Evolutionary conservation across 352 stramenopile species (phyloP).

Genomic region (Globisporangium mamillatum): DNA sequence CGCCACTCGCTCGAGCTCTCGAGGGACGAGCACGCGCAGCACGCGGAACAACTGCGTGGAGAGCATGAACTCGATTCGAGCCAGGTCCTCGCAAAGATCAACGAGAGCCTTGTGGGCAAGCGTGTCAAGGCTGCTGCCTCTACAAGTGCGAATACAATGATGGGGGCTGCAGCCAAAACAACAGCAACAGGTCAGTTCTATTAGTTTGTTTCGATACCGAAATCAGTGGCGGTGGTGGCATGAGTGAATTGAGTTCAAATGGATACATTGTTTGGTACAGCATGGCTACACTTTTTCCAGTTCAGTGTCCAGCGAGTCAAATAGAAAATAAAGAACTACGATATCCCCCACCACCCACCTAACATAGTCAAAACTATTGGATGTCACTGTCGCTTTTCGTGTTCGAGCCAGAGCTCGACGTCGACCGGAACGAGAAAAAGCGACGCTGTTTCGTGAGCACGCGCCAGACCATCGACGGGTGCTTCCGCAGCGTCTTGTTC

Average conservation of each 20-base stretch:
- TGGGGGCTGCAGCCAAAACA: neutral
- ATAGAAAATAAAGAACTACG: neutral
- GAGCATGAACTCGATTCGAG: conserved; percentile 24
- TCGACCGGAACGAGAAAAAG: conserved; percentile 51
- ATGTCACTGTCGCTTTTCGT: conserved; percentile 14
- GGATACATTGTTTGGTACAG: conserved; percentile 1
- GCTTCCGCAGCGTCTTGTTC: neutral
- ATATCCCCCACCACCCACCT: neutral
- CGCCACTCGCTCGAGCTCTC: conserved; percentile 40
- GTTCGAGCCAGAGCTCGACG: conserved; percentile 19
- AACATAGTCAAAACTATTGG: neutral
- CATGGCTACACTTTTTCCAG: neutral
- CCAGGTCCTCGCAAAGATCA: conserved; percentile 48
- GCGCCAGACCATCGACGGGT: conserved; percentile 35
- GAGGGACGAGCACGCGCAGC: conserved; percentile 26
- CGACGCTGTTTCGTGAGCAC: conserved; percentile 51
- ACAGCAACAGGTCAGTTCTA: conserved; percentile 4
- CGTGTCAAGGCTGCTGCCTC: conserved; percentile 6
- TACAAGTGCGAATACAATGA: neutral
- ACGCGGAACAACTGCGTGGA: conserved; percentile 28
- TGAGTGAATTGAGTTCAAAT: neutral
- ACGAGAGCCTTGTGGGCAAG: conserved; percentile 37
- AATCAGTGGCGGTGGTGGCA: neutral
- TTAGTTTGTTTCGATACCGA: neutral
- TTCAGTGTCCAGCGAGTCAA: neutral